Conservation (phyloP, 2,329 filamentous ascomycete species). For the Cytospora piceae region DNA sequence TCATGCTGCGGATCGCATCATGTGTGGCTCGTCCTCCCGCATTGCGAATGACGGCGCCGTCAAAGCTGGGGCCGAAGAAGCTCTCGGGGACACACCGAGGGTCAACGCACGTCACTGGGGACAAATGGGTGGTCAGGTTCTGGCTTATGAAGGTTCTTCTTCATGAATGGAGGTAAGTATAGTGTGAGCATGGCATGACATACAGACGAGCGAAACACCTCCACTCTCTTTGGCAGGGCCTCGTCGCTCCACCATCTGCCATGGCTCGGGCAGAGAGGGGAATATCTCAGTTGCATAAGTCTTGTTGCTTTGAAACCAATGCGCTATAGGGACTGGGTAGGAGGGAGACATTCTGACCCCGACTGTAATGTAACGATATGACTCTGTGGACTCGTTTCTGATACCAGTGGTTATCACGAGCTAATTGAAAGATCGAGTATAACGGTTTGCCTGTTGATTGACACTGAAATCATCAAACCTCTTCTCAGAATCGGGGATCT, state of each 20-base stretch:
- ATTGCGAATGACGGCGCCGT: conserved; percentile 23
- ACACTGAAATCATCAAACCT: too few relatives aligned
- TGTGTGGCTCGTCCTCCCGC: conserved; percentile 24
- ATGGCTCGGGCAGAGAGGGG: conserved; percentile 17
- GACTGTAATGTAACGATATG: neutral
- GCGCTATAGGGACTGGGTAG: conserved; percentile 8
- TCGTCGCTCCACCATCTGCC: conserved; percentile 23
- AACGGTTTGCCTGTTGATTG: too few relatives aligned
- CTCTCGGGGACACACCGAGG: conserved; percentile 25
- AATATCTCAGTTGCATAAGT: conserved; percentile 14
- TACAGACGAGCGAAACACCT: conserved; percentile 13
- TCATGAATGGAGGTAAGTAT: neutral
- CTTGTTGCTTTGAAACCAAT: conserved; percentile 25
- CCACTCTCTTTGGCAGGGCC: conserved; percentile 11
- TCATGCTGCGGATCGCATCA: conserved; percentile 22
- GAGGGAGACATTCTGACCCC: conserved; percentile 7
- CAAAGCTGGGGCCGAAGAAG: conserved; percentile 22
- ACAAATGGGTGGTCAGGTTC: neutral
- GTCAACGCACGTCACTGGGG: conserved; percentile 23
- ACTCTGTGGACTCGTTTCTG: too few relatives aligned
- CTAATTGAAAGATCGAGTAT: too few relatives aligned
- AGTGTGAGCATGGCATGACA: neutral
- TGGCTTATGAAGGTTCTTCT: neutral
- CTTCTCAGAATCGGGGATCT: too few relatives aligned
- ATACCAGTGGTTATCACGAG: too few relatives aligned